Base-by-base conservation (phyloP, 257 asterid genomes). In the Salvia miltiorrhiza region DNA sequence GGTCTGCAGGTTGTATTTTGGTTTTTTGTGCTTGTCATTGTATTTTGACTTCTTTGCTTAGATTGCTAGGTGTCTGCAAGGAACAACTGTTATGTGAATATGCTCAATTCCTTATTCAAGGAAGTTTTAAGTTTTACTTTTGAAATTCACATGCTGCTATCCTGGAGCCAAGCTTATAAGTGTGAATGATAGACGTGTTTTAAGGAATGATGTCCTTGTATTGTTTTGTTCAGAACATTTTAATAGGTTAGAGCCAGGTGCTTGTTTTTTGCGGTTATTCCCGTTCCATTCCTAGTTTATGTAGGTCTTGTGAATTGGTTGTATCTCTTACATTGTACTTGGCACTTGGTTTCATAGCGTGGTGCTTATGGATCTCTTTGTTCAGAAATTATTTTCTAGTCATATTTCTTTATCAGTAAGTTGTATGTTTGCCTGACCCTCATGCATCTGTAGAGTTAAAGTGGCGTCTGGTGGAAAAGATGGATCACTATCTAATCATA, bases 391-490 rank as follows among this genome's bases (percentile, higher is more conserved):
- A 53, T 7, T 52, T 57, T 70, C 20, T 26, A 60, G 24, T 24
- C 44, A 14, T 63, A 11, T 49, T 57, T 47, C 12, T 13, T 9
- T 54, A 67, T 20, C 53, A 60, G 30, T 63, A 20, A 52, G 48
- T 62, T 72, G 43, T 41, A 53, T 23, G 63, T 60, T 58, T 66
- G 45, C 66, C 24, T 77, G 65, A 80, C 67, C 57, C 48, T 24
- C 45, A 10, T 80, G 80, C 83, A 53, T 67, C 78, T 70, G 47
- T 85, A 93, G 98, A 69, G 76, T 72, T 53, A 85, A 82, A 75
- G 84, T 69, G 72, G 65, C 65, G 45, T 80, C 93, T 49, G 88
- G 78, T 73, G 92, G 77, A 84, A 73, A 80, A 69, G 94, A 81
- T 54, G 87, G 78, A 55, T 69, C 86, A 10, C 16, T 78, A 23